phyloP scores from a whole-genome alignment of 139 green algal genomes.

The Nannochloris sp. region DNA sequence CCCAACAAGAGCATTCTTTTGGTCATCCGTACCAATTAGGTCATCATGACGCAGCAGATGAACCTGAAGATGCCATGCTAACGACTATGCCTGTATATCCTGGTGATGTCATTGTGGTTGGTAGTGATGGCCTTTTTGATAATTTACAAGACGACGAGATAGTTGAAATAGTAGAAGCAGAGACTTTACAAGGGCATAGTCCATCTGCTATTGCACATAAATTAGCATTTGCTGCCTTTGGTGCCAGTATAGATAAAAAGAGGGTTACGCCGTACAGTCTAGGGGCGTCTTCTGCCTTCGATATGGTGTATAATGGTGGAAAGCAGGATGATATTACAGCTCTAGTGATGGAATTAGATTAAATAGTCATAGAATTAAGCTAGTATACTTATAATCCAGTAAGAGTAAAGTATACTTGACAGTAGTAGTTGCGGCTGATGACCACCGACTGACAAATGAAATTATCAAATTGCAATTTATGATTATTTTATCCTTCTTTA shows the following conservation, averaged over 20 bases:
- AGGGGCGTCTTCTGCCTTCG: constrained; percentile 74
- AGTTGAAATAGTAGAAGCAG: constrained; percentile 24
- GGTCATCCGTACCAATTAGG: constrained; percentile 86
- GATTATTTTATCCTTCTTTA: no score
- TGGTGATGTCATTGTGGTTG: constrained; percentile 82
- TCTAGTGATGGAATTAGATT: constrained; percentile 13
- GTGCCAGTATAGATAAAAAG: constrained; percentile 59
- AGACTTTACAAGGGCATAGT: background rate
- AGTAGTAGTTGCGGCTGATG: no score
- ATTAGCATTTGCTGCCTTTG: constrained; percentile 56
- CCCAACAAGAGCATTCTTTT: constrained; percentile 91
- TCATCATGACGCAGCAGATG: constrained; percentile 36
- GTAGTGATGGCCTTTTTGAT: constrained; percentile 85
- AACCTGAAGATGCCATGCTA: constrained; percentile 69
- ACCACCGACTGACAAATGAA: no score
- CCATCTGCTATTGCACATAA: constrained; percentile 38
- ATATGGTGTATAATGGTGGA: constrained; percentile 82
- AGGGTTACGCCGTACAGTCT: constrained; percentile 73
- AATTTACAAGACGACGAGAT: constrained; percentile 77
- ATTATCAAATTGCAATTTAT: no score
- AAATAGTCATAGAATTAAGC: background rate
- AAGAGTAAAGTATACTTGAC: no score
- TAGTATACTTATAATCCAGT: background rate
- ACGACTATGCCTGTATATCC: constrained; percentile 47
- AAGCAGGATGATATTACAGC: constrained; percentile 84